phyloP scores from a whole-genome alignment of 331 rosid species.

The Acacia pycnantha region DNA sequence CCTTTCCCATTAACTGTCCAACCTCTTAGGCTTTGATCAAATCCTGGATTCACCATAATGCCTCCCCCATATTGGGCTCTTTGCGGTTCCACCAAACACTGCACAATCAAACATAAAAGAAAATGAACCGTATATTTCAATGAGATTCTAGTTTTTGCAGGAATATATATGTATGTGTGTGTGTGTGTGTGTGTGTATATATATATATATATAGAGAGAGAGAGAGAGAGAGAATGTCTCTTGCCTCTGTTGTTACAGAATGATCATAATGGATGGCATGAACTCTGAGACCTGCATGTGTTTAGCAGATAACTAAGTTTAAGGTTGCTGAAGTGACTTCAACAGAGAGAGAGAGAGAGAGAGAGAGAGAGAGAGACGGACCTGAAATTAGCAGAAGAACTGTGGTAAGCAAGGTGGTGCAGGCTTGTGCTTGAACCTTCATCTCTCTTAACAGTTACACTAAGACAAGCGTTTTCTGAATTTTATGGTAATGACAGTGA shows the following conservation, averaged over 20 bases:
- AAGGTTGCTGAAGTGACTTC: neutral
- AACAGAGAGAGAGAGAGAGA: too few relatives aligned
- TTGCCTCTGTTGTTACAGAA: conserved; percentile 66
- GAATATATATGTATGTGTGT: too few relatives aligned
- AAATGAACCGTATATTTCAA: neutral
- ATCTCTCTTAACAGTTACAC: conserved; percentile 28
- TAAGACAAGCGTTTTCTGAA: conserved; percentile 17
- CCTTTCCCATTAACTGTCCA: conserved; percentile 66
- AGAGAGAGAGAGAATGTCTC: neutral
- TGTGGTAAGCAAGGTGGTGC: conserved; percentile 33
- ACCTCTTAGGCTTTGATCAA: conserved; percentile 50
- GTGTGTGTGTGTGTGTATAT: too few relatives aligned
- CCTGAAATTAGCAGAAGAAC: conserved; percentile 51
- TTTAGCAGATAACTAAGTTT: conserved; percentile 9
- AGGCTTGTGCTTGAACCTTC: conserved; percentile 37
- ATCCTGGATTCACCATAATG: conserved; percentile 66
- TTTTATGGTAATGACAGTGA: neutral
- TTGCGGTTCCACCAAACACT: conserved; percentile 65
- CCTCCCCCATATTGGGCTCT: conserved; percentile 76
- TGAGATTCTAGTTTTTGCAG: neutral
- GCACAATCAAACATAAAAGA: conserved; percentile 24
- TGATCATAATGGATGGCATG: conserved; percentile 57
- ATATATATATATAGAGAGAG: too few relatives aligned
- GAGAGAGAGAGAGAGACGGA: conserved; percentile 24
- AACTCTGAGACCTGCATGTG: conserved; percentile 49